These are phyloP conservation scores for Zygosaccharomyces rouxii DNA, from an alignment of 805 yeast genomes.

Conservation along the genomic window DNA sequence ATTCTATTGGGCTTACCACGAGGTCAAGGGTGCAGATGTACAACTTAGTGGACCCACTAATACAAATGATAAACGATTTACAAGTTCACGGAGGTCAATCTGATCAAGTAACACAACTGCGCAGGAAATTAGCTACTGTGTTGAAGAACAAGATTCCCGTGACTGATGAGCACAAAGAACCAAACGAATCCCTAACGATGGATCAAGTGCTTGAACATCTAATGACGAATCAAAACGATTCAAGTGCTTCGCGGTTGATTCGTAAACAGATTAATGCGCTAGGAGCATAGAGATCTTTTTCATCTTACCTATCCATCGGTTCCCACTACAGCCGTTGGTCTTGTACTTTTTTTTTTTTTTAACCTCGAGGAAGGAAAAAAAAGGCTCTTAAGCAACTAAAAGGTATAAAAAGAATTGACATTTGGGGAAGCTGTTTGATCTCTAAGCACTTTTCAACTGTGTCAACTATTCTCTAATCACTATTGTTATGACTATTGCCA, in stretches of 20 bases:
- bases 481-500: slow-evolving; percentile 16
- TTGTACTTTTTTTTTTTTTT: not conserved
- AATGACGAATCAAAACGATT: slow-evolving; percentile 5
- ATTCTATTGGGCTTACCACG: slow-evolving; percentile 16
- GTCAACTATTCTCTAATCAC: too few relatives aligned
- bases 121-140: slow-evolving; percentile 2
- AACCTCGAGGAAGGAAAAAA: not conserved
- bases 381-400: not conserved
- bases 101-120: slow-evolving; percentile 1
- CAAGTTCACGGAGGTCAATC: slow-evolving; percentile 10
- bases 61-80: slow-evolving; percentile 8
- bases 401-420: not conserved
- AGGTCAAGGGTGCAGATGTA: slow-evolving; percentile 11
- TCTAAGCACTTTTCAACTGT: not conserved
- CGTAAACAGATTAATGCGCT: slow-evolving; percentile 4
- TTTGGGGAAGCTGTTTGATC: not conserved
- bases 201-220: slow-evolving; percentile 8
- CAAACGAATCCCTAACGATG: slow-evolving; percentile 1
- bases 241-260: slow-evolving; percentile 5
- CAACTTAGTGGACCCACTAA: slow-evolving; percentile 9
- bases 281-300: not conserved
- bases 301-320: not conserved
- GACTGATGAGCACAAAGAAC: not conserved
- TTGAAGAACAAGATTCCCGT: slow-evolving; percentile 2
- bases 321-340: not conserved